These are phyloP conservation scores for Xylariales sp. DNA, from an alignment of 2,329 filamentous ascomycete genomes.

Conservation along the genomic window DNA sequence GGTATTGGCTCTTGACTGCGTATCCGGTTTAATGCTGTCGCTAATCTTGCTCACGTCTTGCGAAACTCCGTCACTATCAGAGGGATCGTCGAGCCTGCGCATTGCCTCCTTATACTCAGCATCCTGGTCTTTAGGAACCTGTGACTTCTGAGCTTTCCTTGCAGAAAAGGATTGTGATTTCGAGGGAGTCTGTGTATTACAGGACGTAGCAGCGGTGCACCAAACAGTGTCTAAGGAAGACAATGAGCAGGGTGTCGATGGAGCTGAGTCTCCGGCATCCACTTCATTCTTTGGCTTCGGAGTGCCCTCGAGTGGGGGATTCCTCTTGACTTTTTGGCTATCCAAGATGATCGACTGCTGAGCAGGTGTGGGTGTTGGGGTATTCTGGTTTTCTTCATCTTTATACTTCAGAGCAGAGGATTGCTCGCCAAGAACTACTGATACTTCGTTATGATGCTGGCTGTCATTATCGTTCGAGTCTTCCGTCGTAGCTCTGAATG, in stretches of 20 bases:
- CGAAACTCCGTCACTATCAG: conserved; percentile 15
- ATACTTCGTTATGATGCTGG: too few relatives aligned
- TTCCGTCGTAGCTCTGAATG: conserved; percentile 14
- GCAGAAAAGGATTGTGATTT: conserved; percentile 24
- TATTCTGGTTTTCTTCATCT: too few relatives aligned
- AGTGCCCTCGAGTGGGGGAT: not conserved
- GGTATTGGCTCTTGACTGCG: conserved; percentile 13
- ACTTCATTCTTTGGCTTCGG: not conserved
- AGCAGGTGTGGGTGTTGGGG: conserved; percentile 1
- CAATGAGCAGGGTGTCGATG: conserved; percentile 4
- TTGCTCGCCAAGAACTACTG: too few relatives aligned
- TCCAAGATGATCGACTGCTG: not conserved
- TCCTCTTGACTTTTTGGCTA: not conserved
- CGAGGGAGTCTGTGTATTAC: conserved; percentile 29
- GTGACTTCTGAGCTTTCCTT: conserved; percentile 21
- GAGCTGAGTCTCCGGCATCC: not conserved
- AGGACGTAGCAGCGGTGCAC: conserved; percentile 33
- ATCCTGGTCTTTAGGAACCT: conserved; percentile 20
- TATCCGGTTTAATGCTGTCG: conserved; percentile 10
- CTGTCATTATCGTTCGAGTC: conserved; percentile 11
- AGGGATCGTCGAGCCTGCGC: conserved; percentile 31
- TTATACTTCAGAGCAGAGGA: not conserved
- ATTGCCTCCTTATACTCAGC: conserved; percentile 40
- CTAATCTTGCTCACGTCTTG: conserved; percentile 6
- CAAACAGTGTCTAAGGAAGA: conserved; percentile 31